A percentile compares a stretch with the other conserved stretches of the same genome.
phyloP scores from a whole-genome alignment of 352 stramenopile species.

The Pythium aristosporum region DNA sequence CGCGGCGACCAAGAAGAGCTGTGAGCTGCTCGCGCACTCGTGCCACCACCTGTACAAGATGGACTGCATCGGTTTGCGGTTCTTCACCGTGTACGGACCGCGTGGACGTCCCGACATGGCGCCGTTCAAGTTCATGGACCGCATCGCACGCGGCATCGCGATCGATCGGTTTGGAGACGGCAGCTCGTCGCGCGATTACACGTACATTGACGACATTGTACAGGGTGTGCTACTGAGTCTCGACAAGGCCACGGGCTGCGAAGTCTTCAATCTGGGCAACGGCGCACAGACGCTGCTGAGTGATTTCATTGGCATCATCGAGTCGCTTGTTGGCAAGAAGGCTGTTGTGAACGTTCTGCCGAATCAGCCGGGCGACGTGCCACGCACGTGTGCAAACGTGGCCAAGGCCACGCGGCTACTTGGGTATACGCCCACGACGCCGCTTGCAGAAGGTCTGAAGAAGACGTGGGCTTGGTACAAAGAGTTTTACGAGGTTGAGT shows the following conservation, averaged over 20 bases:
- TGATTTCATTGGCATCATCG: conserved; percentile 95
- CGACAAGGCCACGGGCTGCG: conserved; percentile 75
- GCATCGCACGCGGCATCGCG: conserved; percentile 87
- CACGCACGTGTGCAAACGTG: conserved; percentile 95
- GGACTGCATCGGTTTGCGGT: conserved; percentile 93
- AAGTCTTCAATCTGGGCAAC: conserved; percentile 98
- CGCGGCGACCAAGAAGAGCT: conserved; percentile 97
- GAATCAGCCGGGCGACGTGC: conserved; percentile 96
- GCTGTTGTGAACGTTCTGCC: conserved; percentile 93
- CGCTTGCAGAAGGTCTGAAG: conserved; percentile 91
- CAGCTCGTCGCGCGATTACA: conserved; percentile 95
- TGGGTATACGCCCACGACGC: conserved; percentile 93
- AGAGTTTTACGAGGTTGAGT: conserved; percentile 43
- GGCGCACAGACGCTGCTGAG: conserved; percentile 91
- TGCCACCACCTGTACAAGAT: conserved; percentile 97
- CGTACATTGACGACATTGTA: conserved; percentile 98
- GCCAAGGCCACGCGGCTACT: conserved; percentile 93
- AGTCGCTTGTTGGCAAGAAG: conserved; percentile 92
- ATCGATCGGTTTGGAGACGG: conserved; percentile 98
- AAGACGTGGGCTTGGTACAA: conserved; percentile 95
- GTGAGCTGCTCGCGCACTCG: conserved; percentile 96
- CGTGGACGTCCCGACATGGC: conserved; percentile 97
- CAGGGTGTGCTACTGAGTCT: conserved; percentile 89
- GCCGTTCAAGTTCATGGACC: conserved; percentile 98
- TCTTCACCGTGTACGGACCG: conserved; percentile 99